These are phyloP conservation scores for Aspergillus proliferans DNA, from an alignment of 2,329 filamentous ascomycete genomes.

Conservation along the genomic window DNA sequence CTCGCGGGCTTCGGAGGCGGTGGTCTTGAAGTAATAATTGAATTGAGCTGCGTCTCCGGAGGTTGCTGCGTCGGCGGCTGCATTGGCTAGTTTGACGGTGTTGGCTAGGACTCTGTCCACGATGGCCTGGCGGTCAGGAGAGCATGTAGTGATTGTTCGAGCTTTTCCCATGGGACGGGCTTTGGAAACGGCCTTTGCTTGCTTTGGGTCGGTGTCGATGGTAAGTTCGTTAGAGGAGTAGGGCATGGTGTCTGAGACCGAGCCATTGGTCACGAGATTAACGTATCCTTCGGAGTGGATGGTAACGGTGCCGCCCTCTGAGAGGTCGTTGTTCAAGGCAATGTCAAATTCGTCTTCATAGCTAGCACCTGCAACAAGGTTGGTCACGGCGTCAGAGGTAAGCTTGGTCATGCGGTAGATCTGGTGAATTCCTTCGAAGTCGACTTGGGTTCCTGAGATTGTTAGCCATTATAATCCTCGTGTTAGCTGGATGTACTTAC, in stretches of 20 bases:
- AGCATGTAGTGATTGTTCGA: conserved; percentile 52
- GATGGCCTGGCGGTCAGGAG: conserved; percentile 39
- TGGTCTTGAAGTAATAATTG: conserved; percentile 58
- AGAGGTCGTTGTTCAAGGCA: conserved; percentile 36
- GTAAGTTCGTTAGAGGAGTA: conserved; percentile 56
- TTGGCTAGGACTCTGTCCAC: conserved; percentile 49
- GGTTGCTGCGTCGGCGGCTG: conserved; percentile 36
- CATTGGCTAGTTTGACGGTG: conserved; percentile 38
- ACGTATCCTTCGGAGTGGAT: conserved; percentile 53
- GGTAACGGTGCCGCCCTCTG: conserved; percentile 49
- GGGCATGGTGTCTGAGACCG: conserved; percentile 50
- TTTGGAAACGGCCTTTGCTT: conserved; percentile 47
- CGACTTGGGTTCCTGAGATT: conserved; percentile 19
- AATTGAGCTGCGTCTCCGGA: conserved; percentile 44
- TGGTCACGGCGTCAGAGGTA: conserved; percentile 22
- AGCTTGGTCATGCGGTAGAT: conserved; percentile 23
- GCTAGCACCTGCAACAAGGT: conserved; percentile 22
- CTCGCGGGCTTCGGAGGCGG: conserved; percentile 39
- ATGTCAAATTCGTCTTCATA: conserved; percentile 30
- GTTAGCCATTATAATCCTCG: not conserved
- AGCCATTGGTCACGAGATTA: conserved; percentile 47
- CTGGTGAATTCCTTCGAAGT: conserved; percentile 28
- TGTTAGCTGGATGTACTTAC: conserved; percentile 10
- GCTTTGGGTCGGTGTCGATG: conserved; percentile 51
- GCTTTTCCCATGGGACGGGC: conserved; percentile 37